Percentiles rank a stretch among this genome's conserved stretches.
phyloP scores from a whole-genome alignment of 2,329 filamentous ascomycete species.

The Dothistroma pini region DNA sequence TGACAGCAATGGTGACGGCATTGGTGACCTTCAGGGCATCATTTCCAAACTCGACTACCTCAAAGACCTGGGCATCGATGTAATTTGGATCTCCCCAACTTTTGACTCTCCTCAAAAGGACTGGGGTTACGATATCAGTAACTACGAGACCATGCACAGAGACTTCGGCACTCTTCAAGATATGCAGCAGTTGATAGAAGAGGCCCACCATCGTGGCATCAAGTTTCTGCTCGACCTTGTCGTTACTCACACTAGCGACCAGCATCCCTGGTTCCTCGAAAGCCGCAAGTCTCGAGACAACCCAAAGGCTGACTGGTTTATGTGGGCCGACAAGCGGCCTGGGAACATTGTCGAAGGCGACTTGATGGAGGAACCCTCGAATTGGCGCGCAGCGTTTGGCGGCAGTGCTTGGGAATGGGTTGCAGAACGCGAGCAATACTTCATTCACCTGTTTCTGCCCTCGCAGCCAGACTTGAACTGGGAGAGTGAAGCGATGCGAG shows the following conservation, averaged over 20 bases:
- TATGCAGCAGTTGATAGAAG: constrained; percentile 59
- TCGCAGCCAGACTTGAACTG: constrained; percentile 85
- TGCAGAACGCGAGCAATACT: constrained; percentile 69
- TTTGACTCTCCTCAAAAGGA: constrained; percentile 59
- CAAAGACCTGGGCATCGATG: constrained; percentile 57
- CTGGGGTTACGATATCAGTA: constrained; percentile 66
- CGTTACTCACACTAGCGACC: constrained; percentile 71
- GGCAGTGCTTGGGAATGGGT: constrained; percentile 66
- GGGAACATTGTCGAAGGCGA: constrained; percentile 17
- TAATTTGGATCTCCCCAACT: constrained; percentile 66
- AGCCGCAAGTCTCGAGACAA: constrained; percentile 49
- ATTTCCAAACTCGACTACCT: constrained; percentile 59
- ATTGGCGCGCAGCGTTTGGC: constrained; percentile 65
- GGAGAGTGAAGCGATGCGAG: constrained; percentile 65
- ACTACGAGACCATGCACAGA: constrained; percentile 63
- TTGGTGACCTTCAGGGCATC: constrained; percentile 62
- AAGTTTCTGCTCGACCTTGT: constrained; percentile 71
- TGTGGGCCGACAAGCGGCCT: constrained; percentile 52
- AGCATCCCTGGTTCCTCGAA: constrained; percentile 57
- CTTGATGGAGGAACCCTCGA: constrained; percentile 63
- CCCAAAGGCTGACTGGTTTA: constrained; percentile 55
- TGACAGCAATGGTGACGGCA: constrained; percentile 55
- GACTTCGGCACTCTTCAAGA: constrained; percentile 66
- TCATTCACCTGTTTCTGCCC: constrained; percentile 69
- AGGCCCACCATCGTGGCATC: constrained; percentile 61